Conservation (phyloP, 2,329 filamentous ascomycete genomes). For the Diaporthe velutina region DNA sequence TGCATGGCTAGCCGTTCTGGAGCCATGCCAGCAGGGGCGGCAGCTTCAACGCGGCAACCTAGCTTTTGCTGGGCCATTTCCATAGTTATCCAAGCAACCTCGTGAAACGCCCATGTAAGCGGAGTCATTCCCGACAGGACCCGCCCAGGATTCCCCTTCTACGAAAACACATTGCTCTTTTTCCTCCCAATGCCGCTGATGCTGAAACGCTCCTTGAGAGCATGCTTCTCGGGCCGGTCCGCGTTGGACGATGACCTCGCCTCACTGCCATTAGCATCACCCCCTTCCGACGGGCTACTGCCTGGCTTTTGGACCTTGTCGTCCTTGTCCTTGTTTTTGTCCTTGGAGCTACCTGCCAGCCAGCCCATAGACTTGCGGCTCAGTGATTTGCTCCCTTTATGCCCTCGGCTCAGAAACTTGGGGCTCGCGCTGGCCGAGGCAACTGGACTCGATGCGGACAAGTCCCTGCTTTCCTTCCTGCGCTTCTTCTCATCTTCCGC, state of each 20-base stretch:
- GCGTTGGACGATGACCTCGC: slow-evolving; percentile 36
- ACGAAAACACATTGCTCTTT: slow-evolving; percentile 68
- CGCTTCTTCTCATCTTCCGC: slow-evolving; percentile 62
- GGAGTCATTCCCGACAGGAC: slow-evolving; percentile 1
- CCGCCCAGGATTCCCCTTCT: slow-evolving; percentile 37
- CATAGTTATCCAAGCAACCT: slow-evolving; percentile 29
- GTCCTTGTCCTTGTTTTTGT: slow-evolving; percentile 54
- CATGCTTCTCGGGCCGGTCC: slow-evolving; percentile 47
- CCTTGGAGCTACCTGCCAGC: slow-evolving; percentile 60
- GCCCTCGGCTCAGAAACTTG: slow-evolving; percentile 74
- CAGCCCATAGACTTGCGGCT: slow-evolving; percentile 81
- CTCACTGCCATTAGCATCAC: slow-evolving; percentile 45
- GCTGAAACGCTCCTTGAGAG: slow-evolving; percentile 45
- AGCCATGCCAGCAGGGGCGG: background rate
- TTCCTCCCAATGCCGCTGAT: slow-evolving; percentile 63
- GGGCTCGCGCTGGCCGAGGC: slow-evolving; percentile 43
- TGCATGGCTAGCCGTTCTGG: background rate
- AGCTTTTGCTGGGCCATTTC: background rate
- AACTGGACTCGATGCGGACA: slow-evolving; percentile 42
- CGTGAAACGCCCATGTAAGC: slow-evolving; percentile 12
- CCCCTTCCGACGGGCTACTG: slow-evolving; percentile 41
- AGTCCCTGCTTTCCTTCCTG: slow-evolving; percentile 57
- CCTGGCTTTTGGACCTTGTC: slow-evolving; percentile 48
- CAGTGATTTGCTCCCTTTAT: slow-evolving; percentile 82
- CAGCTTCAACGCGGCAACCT: background rate